Conservation (phyloP, 164 flowering plant species). For the Warburgia ugandensis region DNA sequence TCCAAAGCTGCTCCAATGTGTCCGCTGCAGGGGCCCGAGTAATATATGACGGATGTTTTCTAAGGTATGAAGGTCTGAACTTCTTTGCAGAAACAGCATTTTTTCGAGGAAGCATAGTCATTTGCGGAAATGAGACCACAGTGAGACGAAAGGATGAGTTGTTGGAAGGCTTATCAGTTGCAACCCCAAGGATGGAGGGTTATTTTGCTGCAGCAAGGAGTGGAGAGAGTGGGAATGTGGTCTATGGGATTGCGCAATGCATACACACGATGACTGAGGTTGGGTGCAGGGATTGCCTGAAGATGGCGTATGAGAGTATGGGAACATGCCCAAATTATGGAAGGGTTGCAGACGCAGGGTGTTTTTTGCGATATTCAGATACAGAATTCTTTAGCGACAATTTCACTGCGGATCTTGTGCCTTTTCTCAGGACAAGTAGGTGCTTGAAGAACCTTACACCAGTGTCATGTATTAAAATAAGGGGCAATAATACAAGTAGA, state of each 20-base stretch:
- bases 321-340: conserved; percentile 34
- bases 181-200: conserved; percentile 31
- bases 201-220: conserved; percentile 32
- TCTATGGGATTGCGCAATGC: conserved; percentile 55
- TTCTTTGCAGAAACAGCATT: too few species aligned
- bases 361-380: conserved; percentile 52
- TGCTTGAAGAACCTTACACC: too few species aligned
- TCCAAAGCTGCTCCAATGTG: conserved; percentile 33
- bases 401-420: conserved; percentile 28
- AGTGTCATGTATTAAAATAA: too few species aligned
- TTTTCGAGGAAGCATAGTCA: conserved; percentile 19
- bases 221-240: conserved; percentile 10
- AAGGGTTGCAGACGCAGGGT: conserved; percentile 46
- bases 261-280: conserved; percentile 24
- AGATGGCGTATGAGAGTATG: conserved; percentile 24
- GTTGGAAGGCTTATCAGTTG: conserved; percentile 21
- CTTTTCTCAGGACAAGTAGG: too few species aligned
- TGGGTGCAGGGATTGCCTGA: conserved; percentile 45
- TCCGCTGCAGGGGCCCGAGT: conserved; percentile 38
- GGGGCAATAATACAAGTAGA: too few species aligned
- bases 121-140: conserved; percentile 32
- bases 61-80: too few species aligned
- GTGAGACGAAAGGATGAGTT: conserved; percentile 5
- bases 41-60: conserved; percentile 42
- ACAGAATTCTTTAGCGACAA: conserved; percentile 30